These are phyloP conservation scores for Manihot esculenta DNA, from an alignment of 441 rosid species.

Conservation along the genomic window DNA sequence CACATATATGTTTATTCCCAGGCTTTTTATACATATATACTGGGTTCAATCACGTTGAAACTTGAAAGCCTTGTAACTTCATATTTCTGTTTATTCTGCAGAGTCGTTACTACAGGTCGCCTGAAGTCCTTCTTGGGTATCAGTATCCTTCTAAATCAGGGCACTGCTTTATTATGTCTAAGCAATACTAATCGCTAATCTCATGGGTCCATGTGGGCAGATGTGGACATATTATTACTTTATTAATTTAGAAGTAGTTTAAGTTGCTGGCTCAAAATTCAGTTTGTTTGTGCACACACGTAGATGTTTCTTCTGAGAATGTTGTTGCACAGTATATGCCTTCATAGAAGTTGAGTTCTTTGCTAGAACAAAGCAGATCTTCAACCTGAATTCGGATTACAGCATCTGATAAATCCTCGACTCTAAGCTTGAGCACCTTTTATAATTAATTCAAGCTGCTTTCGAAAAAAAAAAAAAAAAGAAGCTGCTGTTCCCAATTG, in stretches of 20 bases:
- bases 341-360: no score
- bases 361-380: no score
- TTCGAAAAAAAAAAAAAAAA: no score
- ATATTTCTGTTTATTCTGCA: conserved; percentile 46
- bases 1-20: conserved; percentile 16
- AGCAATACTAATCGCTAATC: background rate
- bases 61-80: conserved; percentile 16
- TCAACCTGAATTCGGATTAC: no score
- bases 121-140: conserved; percentile 98
- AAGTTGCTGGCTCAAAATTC: background rate
- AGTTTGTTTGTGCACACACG: no score
- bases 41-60: conserved; percentile 15
- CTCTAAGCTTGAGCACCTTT: no score
- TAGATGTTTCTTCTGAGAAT: background rate
- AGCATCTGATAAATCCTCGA: no score
- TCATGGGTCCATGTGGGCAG: background rate
- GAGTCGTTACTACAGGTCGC: conserved; percentile 99
- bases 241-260: background rate
- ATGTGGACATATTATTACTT: background rate
- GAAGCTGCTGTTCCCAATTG: no score
- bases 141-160: conserved; percentile 73
- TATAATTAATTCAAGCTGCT: no score
- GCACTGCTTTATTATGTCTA: conserved; percentile 10
- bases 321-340: no score
- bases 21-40: conserved; percentile 9